Evolutionary conservation across 495 filamentous ascomycete genomes (phyloP).

Genomic region (Neurospora cerealis): DNA sequence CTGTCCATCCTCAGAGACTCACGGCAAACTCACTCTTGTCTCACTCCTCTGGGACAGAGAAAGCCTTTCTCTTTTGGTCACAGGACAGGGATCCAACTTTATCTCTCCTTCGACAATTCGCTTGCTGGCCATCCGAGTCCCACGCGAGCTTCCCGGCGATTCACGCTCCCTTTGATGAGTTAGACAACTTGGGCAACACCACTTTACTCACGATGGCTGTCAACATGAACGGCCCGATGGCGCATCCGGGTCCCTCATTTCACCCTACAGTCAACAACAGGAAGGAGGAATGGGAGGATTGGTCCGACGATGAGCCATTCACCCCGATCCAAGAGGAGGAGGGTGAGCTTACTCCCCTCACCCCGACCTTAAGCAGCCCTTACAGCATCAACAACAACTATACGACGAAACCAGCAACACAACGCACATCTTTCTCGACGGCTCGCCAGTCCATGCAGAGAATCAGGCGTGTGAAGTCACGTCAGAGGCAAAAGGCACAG

Average conservation of each 20-base stretch:
- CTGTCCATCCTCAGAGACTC: not conserved
- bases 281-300: conserved; percentile 41
- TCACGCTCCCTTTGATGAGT: not conserved
- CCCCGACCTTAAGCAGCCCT: conserved; percentile 6
- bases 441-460: conserved; percentile 25
- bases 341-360: conserved; percentile 18
- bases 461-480: conserved; percentile 34
- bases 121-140: not conserved
- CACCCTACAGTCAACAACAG: conserved; percentile 2
- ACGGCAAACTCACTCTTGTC: not conserved
- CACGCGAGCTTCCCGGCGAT: not conserved
- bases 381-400: conserved; percentile 3
- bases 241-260: not conserved
- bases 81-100: not conserved
- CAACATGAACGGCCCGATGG: conserved; percentile 12
- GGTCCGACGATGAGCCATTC: conserved; percentile 29
- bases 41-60: not conserved
- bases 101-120: not conserved
- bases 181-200: not conserved
- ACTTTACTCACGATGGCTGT: not conserved
- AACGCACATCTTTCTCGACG: conserved; percentile 9
- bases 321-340: conserved; percentile 15
- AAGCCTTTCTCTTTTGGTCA: not conserved
- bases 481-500: conserved; percentile 40
- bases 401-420: conserved; percentile 3